Conservation (phyloP, 352 stramenopile species). For the Pythium aphanidermatum region DNA sequence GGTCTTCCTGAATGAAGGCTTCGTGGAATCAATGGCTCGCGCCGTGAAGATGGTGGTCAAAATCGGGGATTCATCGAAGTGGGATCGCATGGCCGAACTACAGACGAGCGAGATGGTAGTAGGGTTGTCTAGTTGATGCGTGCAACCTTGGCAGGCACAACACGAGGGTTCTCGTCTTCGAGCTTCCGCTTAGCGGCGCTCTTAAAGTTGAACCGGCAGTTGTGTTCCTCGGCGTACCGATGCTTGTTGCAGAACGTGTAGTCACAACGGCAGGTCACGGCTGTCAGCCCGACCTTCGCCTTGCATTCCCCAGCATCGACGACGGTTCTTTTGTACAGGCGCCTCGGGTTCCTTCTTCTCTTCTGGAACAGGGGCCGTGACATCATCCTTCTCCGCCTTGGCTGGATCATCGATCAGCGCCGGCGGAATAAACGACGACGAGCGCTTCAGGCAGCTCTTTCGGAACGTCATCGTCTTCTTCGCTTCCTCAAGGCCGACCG, state of each 20-base stretch:
- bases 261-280: constrained; percentile 84
- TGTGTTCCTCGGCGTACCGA: constrained; percentile 87
- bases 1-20: no score
- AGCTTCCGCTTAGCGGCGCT: constrained; percentile 75
- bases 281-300: constrained; percentile 80
- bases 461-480: constrained; percentile 46
- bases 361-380: constrained; percentile 1
- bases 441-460: constrained; percentile 71
- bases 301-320: constrained; percentile 87
- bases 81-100: background rate
- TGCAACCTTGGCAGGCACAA: constrained; percentile 72
- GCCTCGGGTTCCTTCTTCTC: constrained; percentile 11
- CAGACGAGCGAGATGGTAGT: background rate
- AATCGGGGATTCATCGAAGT: no score
- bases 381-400: constrained; percentile 12
- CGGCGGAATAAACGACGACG: constrained; percentile 38
- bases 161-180: constrained; percentile 72
- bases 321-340: constrained; percentile 80
- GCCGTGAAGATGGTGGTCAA: no score
- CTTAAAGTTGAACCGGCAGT: constrained; percentile 87
- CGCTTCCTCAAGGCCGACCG: constrained; percentile 38
- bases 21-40: no score
- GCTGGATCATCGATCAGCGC: constrained; percentile 13
- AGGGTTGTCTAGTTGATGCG: constrained; percentile 69
- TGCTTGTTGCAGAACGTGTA: constrained; percentile 89